A percentile compares a stretch with the other conserved stretches of the same genome.
Evolutionary conservation across 192 early-diverging fungal species (phyloP).

Genomic region (Coemansia sp.): DNA sequence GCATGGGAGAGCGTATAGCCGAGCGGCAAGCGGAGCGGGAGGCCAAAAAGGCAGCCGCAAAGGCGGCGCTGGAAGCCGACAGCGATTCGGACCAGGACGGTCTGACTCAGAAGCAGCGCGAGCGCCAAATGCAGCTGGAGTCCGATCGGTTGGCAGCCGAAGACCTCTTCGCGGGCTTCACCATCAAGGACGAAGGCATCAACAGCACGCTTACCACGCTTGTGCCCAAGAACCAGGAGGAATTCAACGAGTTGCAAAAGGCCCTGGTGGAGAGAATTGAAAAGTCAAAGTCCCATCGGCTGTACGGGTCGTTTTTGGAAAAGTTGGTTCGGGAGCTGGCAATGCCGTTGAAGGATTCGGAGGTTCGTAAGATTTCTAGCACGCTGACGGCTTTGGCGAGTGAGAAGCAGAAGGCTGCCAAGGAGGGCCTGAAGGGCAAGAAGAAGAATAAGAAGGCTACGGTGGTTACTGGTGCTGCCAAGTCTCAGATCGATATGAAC

Average conservation of each 20-base stretch:
- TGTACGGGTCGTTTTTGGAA: slow-evolving; percentile 61
- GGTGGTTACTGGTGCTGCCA: slow-evolving; percentile 19
- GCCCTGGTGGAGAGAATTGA: slow-evolving; percentile 62
- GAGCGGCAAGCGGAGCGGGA: slow-evolving; percentile 54
- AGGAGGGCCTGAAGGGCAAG: slow-evolving; percentile 65
- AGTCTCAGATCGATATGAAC: slow-evolving; percentile 37
- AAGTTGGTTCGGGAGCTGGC: slow-evolving; percentile 64
- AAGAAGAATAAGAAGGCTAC: slow-evolving; percentile 63
- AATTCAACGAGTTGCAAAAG: slow-evolving; percentile 64
- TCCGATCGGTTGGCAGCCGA: slow-evolving; percentile 62
- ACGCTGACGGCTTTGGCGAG: slow-evolving; percentile 66
- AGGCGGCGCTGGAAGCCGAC: slow-evolving; percentile 16
- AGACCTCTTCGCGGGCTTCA: slow-evolving; percentile 64
- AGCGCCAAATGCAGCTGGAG: slow-evolving; percentile 58
- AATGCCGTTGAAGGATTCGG: slow-evolving; percentile 59
- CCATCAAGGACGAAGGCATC: slow-evolving; percentile 50
- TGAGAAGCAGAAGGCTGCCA: slow-evolving; percentile 67
- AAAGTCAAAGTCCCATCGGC: slow-evolving; percentile 41
- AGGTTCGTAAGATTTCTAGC: slow-evolving; percentile 62
- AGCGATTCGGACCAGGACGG: slow-evolving; percentile 52
- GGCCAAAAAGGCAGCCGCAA: slow-evolving; percentile 51
- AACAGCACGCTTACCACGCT: slow-evolving; percentile 36
- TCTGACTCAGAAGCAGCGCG: slow-evolving; percentile 47
- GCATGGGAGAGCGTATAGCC: slow-evolving; percentile 61
- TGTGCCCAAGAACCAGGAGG: slow-evolving; percentile 64